Base-by-base conservation (phyloP, 371 early-diverging fungal species). In the Amoeboaphelidium protococcarum region DNA sequence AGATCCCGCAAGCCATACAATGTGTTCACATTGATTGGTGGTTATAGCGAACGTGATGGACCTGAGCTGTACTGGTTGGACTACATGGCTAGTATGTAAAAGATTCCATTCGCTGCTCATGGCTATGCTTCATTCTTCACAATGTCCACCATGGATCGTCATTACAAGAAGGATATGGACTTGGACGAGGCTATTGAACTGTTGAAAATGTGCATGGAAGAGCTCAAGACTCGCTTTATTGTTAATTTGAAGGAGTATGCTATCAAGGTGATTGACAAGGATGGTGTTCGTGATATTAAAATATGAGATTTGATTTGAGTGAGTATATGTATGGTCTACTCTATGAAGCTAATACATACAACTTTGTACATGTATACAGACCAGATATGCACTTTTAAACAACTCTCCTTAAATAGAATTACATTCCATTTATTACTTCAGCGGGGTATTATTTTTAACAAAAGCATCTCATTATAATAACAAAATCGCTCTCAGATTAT, bases 121-220 rank as follows among this genome's bases (percentile, higher is more conserved):
- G 95, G 92, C 4, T 86, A 89, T 52, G 82, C 82, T 41, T 66
- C 81, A 20, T 89, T 82, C 68, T 89, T 88, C 63, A 69, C 76
- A 55, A 70, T 79, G 60, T 81, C 88, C 41, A 66, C 87, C 23
- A 72, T 95, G 78, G 95, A 95, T 68, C 74, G 83, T 44, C 78
- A 86, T 64, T 84, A 90, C 68, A 67, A 67, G 41, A 61, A 70
- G n/a, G 76, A 82, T 52, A 66, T 95, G 65, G 58, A 73, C 26
- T 58, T 82, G 40, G 87, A 83, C 37, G 82, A 88, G 54, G 90
- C 77, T 31, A 69, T 72, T 52, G 71, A 66, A 19, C 54, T 91
- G 51, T 50, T 89, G 53, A 68, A 67, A 45, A 80, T 76, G 70
- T 91, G 92, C 60, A 57, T 90, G 26, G 67, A 63, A 16, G 90